Percentiles rank a stretch among this genome's conserved stretches.
These are phyloP conservation scores for Lasiosphaeris hirsuta DNA, from an alignment of 495 filamentous ascomycete species.

Conservation along the genomic window DNA sequence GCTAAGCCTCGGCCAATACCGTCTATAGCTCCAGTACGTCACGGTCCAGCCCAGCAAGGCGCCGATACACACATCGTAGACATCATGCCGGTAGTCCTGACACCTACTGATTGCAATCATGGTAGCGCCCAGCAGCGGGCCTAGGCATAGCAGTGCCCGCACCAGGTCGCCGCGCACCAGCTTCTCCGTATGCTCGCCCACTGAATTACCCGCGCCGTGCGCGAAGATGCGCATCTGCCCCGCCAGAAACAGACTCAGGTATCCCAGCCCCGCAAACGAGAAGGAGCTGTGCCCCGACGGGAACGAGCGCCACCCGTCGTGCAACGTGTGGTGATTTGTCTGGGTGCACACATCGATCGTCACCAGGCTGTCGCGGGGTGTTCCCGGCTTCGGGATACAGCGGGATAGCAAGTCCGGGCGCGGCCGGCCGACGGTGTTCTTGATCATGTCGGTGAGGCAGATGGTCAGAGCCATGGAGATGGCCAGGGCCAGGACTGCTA, in stretches of 20 bases:
- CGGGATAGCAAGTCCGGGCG: constrained; percentile 85
- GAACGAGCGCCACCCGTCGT: constrained; percentile 93
- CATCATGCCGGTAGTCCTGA: constrained; percentile 93
- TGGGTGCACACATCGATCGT: constrained; percentile 78
- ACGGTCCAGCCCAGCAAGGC: constrained; percentile 68
- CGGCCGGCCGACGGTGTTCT: constrained; percentile 87
- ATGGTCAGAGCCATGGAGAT: constrained; percentile 73
- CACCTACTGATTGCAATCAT: constrained; percentile 88
- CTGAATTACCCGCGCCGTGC: constrained; percentile 46
- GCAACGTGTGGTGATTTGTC: constrained; percentile 67
- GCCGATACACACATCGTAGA: constrained; percentile 83
- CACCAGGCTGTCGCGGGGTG: constrained; percentile 65
- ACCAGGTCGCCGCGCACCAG: constrained; percentile 54
- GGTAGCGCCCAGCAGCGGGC: constrained; percentile 73
- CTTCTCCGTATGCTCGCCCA: constrained; percentile 23
- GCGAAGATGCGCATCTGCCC: constrained; percentile 78
- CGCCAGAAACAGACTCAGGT: constrained; percentile 71
- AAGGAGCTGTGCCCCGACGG: constrained; percentile 87
- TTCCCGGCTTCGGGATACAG: constrained; percentile 70
- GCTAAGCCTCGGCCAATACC: constrained; percentile 53
- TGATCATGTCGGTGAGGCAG: constrained; percentile 86
- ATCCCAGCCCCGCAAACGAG: constrained; percentile 81
- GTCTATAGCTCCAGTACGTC: constrained; percentile 78
- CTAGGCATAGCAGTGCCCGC: constrained; percentile 59
- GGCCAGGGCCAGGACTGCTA: constrained; percentile 74